Evolutionary conservation across 371 early-diverging fungal genomes (phyloP), one percentile per base, ranked within the genome.

Genomic region (Mucor velutinosus): DNA sequence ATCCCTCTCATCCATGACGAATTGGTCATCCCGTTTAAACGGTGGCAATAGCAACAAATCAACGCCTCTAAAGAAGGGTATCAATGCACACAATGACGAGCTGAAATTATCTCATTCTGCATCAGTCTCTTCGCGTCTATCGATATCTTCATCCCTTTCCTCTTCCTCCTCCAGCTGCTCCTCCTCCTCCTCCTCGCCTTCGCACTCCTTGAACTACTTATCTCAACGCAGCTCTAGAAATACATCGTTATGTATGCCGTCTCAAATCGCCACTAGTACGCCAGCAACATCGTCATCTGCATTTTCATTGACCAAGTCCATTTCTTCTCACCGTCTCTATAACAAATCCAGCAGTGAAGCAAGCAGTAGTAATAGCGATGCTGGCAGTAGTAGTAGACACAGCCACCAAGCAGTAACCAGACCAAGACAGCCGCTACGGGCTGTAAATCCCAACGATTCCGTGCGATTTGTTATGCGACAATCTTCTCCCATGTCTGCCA

Each of bases 1-100:
- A 2, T 72, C 72, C 8, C 41, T 64, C n/a, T 72, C 72, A 0
- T 71, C 67, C 15, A 64, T 71, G 39, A 60, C 53, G 43, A 39
- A 71, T 3, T 65, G 58, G 65, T 58, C 59, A 7, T 47, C 58
- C 4, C 64, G 56, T n/a, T 7, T 51, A 51, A 51, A 25, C 21
- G 51, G 25, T 21, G 25, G 25, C 25, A 58, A 37, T 14, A 19
- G 15, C 8, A 47, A 55, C 10, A 21, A 60, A 10, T 3, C 29
- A 25, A n/a, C 41, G 8, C n/a, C 21, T 17, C 8, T 27, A 12
- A 51, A 51, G 21, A 51, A 51, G 51, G 23, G 45, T 19, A 45
- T 45, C 45, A 45, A 51, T 25, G 51, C 25, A 51, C 21, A 23
- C 25, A 51, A 51, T 51, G 25, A 23, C 51, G 25, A 51, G 51